Evolutionary conservation across 1,139 yeast species (phyloP), one percentile per base, ranked within the genome.

Genomic region (Geotrichum bryndzae): DNA sequence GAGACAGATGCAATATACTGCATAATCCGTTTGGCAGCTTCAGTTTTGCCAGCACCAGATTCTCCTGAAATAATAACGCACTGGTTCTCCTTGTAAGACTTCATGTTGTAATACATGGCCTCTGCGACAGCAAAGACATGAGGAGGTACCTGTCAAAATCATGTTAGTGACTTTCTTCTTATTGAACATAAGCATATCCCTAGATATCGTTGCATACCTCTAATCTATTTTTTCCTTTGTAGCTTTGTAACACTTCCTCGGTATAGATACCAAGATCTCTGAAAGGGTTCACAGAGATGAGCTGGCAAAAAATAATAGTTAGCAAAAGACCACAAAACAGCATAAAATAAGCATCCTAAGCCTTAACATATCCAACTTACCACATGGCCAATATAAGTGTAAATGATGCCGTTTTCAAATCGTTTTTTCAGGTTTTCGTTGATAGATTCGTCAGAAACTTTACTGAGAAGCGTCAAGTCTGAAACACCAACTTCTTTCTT

Each of bases 101-200:
- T 92, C 85, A 95, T 83, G 74, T 92, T 90, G 77, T 95, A 94
- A 76, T 88, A 94, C 96, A 95, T 92, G 50, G 96, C 79, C 76
- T 95, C 99, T 23, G 99, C 99, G 70, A 94, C 92, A 59, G 98
- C 97, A 76, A 88, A 95, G 53, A 95, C 99, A 77, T 95, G 99
- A 7, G 99, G 99, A n/a, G 98, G 96, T 46, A 89, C 76, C 73
- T 70, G 50, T n/a, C 18, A 27, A 23, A n/a, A 15, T 10, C 13
- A 53, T 27, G 33, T 46, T 33, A 56, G 35, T 23, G 6, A 31
- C 15, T 13, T 52, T 50, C 13, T 50, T 27, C 25, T n/a, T 51
- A 11, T 53, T 4, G 45, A 25, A 46, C 1, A 18, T 45, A 53
- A 33, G 18, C 2, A 1, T 18, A 22, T 10, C 10, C 7, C 29